Conservation (phyloP, 2,329 filamentous ascomycete species). For the Geosmithia morbida region DNA sequence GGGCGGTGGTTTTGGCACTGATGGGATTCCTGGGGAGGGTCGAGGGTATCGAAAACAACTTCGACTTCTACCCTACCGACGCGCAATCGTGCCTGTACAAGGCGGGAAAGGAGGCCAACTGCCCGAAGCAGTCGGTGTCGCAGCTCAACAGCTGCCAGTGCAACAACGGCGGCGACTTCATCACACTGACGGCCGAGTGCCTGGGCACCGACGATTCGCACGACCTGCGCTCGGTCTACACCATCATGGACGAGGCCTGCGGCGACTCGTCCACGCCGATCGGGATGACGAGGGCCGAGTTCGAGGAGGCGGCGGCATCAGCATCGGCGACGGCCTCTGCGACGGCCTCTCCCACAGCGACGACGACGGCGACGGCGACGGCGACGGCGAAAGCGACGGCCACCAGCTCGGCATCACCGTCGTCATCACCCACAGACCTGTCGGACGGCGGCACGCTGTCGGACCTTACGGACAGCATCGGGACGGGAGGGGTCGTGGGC, state of each 20-base stretch:
- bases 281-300: slow-evolving; percentile 19
- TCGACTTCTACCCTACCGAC: slow-evolving; percentile 24
- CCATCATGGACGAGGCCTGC: slow-evolving; percentile 23
- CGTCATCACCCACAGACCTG: not conserved
- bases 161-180: slow-evolving; percentile 26
- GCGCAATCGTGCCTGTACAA: slow-evolving; percentile 24
- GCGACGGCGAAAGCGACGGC: not conserved
- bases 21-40: too few species aligned
- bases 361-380: not conserved
- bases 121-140: slow-evolving; percentile 16
- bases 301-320: slow-evolving; percentile 15
- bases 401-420: not conserved
- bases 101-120: slow-evolving; percentile 19
- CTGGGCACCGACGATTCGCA: slow-evolving; percentile 16
- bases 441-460: not conserved
- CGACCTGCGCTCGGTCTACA: slow-evolving; percentile 23
- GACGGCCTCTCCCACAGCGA: not conserved
- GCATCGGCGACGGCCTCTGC: slow-evolving; percentile 4
- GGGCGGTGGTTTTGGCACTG: too few species aligned
- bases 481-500: slow-evolving; percentile 16
- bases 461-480: slow-evolving; percentile 6
- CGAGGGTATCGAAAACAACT: slow-evolving; percentile 16
- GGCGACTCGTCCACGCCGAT: slow-evolving; percentile 23
- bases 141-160: slow-evolving; percentile 29
- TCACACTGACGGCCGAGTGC: slow-evolving; percentile 25